These are phyloP conservation scores for Epichloe elymi DNA, from an alignment of 2,329 filamentous ascomycete genomes.

Conservation along the genomic window DNA sequence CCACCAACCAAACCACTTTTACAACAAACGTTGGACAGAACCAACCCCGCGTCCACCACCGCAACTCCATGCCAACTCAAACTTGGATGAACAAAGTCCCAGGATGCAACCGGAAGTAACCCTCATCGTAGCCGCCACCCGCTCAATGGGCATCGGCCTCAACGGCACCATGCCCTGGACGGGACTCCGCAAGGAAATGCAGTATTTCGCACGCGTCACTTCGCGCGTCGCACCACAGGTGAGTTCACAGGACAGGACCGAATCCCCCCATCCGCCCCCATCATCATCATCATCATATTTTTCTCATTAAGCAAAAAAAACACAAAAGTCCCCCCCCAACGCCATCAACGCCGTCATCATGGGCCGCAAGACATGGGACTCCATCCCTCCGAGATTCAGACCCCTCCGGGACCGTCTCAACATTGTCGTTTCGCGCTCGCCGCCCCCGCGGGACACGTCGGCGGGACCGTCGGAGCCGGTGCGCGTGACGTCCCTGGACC, in stretches of 20 bases:
- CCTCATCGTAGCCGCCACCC: slow-evolving; percentile 90
- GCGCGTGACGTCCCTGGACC: slow-evolving; percentile 43
- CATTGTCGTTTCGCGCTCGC: slow-evolving; percentile 58
- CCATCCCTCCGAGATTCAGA: slow-evolving; percentile 60
- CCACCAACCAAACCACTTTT: too few species aligned
- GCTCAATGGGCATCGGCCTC: slow-evolving; percentile 75
- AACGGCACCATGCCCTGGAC: slow-evolving; percentile 77
- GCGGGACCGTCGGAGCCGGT: slow-evolving; percentile 30
- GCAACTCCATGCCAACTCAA: not conserved
- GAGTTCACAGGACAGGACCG: slow-evolving; percentile 2
- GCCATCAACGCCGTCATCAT: slow-evolving; percentile 72
- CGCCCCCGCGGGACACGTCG: slow-evolving; percentile 5
- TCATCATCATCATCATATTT: not conserved
- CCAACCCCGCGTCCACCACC: not conserved
- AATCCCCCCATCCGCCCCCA: too few species aligned
- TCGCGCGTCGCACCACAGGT: slow-evolving; percentile 43
- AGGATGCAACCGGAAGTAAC: slow-evolving; percentile 50
- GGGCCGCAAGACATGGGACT: slow-evolving; percentile 95
- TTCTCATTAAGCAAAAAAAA: not conserved
- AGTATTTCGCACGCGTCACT: slow-evolving; percentile 85
- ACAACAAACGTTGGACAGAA: too few species aligned
- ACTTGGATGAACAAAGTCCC: not conserved
- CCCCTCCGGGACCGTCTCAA: slow-evolving; percentile 73
- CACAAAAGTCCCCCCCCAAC: slow-evolving; percentile 19
- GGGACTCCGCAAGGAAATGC: slow-evolving; percentile 80